Conservation (phyloP, 257 asterid genomes). For the Linderniella brevidens region DNA sequence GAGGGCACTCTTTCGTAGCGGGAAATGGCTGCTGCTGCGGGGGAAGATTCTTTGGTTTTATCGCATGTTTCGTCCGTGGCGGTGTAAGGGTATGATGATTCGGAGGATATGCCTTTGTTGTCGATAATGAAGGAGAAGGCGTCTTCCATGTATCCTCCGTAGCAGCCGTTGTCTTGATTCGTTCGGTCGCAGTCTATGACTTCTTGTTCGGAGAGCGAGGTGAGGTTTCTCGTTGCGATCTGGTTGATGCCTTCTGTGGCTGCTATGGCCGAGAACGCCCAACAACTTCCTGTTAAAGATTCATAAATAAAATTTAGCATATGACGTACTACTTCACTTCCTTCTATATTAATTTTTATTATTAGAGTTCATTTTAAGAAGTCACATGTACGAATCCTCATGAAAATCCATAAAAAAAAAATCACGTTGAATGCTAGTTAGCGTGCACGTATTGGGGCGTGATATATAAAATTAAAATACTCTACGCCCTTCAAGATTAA, state of each 20-base stretch:
- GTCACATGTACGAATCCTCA: no score
- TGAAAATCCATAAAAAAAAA: no score
- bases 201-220: conserved; percentile 21
- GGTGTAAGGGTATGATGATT: conserved; percentile 17
- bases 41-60: conserved; percentile 7
- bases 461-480: no score
- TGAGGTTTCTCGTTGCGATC: conserved; percentile 11
- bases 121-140: conserved; percentile 17
- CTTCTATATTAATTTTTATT: no score
- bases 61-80: conserved; percentile 17
- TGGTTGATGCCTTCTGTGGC: conserved; percentile 20
- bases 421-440: no score
- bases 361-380: no score
- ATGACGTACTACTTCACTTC: background rate
- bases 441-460: no score
- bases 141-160: conserved; percentile 21
- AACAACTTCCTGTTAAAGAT: conserved; percentile 15
- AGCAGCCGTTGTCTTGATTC: conserved; percentile 20
- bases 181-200: conserved; percentile 23
- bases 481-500: no score
- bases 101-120: conserved; percentile 21
- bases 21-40: conserved; percentile 13
- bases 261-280: conserved; percentile 24
- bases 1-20: conserved; percentile 18
- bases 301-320: background rate